Base-by-base conservation (phyloP, 306 rosid genomes). In the Vigna mungo region DNA sequence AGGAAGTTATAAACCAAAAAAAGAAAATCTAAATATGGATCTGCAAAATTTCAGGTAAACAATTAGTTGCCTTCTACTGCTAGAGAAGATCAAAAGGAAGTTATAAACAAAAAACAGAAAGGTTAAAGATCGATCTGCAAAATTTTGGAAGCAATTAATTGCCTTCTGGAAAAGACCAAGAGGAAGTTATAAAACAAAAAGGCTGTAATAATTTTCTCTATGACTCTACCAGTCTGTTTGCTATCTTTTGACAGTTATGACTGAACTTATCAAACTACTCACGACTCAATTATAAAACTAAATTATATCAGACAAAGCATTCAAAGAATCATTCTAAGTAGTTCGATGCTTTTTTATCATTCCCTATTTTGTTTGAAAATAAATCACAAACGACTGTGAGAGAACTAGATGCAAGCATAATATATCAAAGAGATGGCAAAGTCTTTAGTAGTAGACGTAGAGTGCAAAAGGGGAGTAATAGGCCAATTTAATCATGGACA, bases 71-170 rank as follows among this genome's bases (percentile, higher is more conserved):
- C 68, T 73, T 39, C 71, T 36, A 58, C 39, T 20, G 32, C 17
- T 43, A 55, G 32, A 71, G 32, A 12, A 69, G 13, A 44, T 55
- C 15, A 62, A 46, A 54, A 67, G 21, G 49, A 21, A 47, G 63
- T 12, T 77, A 75, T n/a, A 75, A 46, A 54, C 32, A 2, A 56
- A 37, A 34, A 30, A 46, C 51, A 43, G 61, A 39, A 39, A 18
- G 17, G 17, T 25, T 36, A 95, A 64, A 95, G 86, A 82, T 95
- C 92, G 36, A 95, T 87, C 99, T 92, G 94, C 86, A 83, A 72
- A 80, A 81, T 63, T 76, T 51, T 68, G 32, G 47, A 78, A 75
- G 79, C 58, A 55, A 70, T 52, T 49, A 68, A 47, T 39, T 18
- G 76, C 60, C 60, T 73, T 39, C 71, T 49, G 56, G 39, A 71